These are phyloP conservation scores for Arthroderma sp. DNA, from an alignment of 2,329 filamentous ascomycete genomes.

Conservation along the genomic window DNA sequence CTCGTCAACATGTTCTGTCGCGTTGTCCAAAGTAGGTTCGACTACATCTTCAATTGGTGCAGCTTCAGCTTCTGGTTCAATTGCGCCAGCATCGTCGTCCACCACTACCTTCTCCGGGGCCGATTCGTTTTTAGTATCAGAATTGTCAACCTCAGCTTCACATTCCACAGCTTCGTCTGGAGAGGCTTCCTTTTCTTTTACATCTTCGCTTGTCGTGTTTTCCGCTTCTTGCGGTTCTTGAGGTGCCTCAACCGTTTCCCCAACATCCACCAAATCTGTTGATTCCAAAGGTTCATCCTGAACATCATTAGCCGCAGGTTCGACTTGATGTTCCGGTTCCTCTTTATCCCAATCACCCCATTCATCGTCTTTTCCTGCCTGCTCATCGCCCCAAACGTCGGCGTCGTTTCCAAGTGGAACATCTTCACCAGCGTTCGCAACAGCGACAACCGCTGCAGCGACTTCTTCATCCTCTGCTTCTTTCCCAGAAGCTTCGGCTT, in stretches of 20 bases:
- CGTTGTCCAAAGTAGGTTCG: background rate
- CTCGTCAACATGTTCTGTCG: background rate
- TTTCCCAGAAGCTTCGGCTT: slow-evolving; percentile 1
- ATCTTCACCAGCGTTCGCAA: background rate
- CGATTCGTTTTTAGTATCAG: background rate
- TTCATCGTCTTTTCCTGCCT: background rate
- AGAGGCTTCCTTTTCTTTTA: background rate
- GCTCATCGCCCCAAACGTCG: background rate
- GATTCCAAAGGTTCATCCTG: background rate
- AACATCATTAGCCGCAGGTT: background rate
- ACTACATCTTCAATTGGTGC: slow-evolving; percentile 3
- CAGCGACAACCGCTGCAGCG: background rate
- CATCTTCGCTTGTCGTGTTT: slow-evolving; percentile 1
- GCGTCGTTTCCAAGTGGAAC: slow-evolving; percentile 3
- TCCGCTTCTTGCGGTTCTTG: background rate
- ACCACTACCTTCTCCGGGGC: background rate
- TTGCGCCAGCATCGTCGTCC: slow-evolving; percentile 2
- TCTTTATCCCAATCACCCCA: background rate
- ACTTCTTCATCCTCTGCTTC: background rate
- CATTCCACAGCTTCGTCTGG: background rate
- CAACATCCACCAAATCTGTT: too few species aligned
- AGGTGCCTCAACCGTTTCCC: background rate
- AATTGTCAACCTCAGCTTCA: background rate
- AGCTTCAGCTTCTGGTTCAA: slow-evolving; percentile 1
- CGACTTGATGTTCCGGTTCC: background rate